These are phyloP conservation scores for Psilocybe tampanensis DNA, from an alignment of 768 basidiomycete genomes.

Conservation along the genomic window DNA sequence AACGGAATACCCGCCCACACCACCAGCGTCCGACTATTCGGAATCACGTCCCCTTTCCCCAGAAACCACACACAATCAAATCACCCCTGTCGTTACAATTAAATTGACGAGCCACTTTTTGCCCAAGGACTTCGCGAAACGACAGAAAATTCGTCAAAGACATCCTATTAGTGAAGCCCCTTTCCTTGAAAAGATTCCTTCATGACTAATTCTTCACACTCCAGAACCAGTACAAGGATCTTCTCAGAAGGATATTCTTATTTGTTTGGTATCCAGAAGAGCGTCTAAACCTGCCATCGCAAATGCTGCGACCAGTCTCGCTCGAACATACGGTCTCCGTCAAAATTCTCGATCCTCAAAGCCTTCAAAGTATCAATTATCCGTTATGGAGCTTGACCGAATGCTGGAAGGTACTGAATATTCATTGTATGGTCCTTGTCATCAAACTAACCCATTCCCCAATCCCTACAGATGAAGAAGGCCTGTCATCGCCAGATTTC, in stretches of 20 bases:
- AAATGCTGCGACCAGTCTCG: constrained; percentile 49
- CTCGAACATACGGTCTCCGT: constrained; percentile 30
- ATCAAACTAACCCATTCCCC: background rate
- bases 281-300: constrained; percentile 71
- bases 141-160: constrained; percentile 4
- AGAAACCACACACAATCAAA: constrained; percentile 23
- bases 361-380: constrained; percentile 33
- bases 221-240: constrained; percentile 2
- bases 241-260: constrained; percentile 34
- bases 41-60: constrained; percentile 68
- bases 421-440: background rate
- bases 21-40: constrained; percentile 75
- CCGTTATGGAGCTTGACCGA: constrained; percentile 46
- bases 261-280: constrained; percentile 59
- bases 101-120: constrained; percentile 12
- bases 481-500: constrained; percentile 71
- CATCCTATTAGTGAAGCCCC: constrained; percentile 4
- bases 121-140: background rate
- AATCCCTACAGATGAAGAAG: constrained; percentile 43
- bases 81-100: constrained; percentile 22
- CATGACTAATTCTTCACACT: background rate
- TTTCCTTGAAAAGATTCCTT: background rate
- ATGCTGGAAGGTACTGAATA: constrained; percentile 59
- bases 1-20: constrained; percentile 71
- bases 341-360: constrained; percentile 19